These are phyloP conservation scores for Salix udensis DNA, from an alignment of 345 rosid species.

Conservation along the genomic window DNA sequence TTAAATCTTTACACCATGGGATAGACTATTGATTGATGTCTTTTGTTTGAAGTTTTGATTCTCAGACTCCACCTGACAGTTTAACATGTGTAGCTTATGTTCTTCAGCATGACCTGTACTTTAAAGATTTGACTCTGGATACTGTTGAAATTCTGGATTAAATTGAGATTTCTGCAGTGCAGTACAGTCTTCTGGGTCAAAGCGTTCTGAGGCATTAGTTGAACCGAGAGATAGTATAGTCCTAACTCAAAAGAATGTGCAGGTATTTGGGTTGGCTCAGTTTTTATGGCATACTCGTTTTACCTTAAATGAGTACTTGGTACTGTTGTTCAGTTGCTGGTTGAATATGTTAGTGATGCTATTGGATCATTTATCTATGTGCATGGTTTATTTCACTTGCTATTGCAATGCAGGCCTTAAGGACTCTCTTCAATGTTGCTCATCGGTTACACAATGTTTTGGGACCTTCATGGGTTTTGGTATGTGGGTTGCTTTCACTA, in stretches of 20 bases:
- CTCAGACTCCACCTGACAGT: background rate
- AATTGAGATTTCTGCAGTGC: constrained; percentile 55
- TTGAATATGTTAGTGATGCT: constrained; percentile 9
- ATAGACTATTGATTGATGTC: too few species aligned
- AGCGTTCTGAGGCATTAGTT: constrained; percentile 59
- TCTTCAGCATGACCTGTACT: background rate
- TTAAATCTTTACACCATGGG: too few species aligned
- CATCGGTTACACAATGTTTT: constrained; percentile 89
- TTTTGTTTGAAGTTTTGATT: too few species aligned
- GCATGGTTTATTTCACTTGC: constrained; percentile 21
- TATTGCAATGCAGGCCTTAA: constrained; percentile 60
- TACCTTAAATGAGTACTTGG: constrained; percentile 1
- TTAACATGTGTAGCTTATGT: background rate
- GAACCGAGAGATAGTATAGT: constrained; percentile 76
- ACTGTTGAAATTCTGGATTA: constrained; percentile 18
- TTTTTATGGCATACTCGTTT: constrained; percentile 6
- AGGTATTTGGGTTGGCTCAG: constrained; percentile 44
- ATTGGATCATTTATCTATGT: constrained; percentile 9
- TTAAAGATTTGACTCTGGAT: background rate
- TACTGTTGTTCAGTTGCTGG: background rate
- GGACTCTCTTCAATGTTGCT: constrained; percentile 95
- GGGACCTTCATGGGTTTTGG: constrained; percentile 99
- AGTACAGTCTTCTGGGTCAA: constrained; percentile 72
- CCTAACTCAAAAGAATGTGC: constrained; percentile 94
- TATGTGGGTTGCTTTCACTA: constrained; percentile 36